These are phyloP conservation scores for Solanum raphanifolium DNA, from an alignment of 257 asterid species.

Conservation along the genomic window DNA sequence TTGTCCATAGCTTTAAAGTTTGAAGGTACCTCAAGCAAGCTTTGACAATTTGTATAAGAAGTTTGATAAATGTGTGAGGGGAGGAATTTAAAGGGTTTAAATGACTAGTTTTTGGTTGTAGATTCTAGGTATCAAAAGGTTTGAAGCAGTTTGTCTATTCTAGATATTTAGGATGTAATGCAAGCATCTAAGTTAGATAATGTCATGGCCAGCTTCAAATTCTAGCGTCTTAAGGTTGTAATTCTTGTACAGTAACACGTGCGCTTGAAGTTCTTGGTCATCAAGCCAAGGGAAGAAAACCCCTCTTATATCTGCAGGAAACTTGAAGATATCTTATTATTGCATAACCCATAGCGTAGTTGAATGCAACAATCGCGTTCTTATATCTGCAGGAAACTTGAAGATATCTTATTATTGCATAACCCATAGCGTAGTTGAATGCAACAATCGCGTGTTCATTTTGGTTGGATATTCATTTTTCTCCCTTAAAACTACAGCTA, in stretches of 20 bases:
- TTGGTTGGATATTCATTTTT: neutral
- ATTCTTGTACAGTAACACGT: neutral
- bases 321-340: neutral
- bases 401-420: neutral
- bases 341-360: neutral
- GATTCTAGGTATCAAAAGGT: neutral
- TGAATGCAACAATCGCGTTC: neutral
- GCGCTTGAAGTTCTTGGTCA: neutral
- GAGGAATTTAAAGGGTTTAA: neutral
- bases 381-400: neutral
- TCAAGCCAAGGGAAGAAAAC: neutral
- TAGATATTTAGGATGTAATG: neutral
- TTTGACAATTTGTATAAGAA: neutral
- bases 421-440: neutral
- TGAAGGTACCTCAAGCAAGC: neutral
- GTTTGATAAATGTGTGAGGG: neutral
- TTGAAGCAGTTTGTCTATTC: neutral
- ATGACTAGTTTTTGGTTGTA: neutral
- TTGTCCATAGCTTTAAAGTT: neutral
- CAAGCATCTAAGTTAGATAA: neutral
- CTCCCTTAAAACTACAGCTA: neutral
- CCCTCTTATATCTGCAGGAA: neutral
- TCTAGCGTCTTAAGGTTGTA: neutral
- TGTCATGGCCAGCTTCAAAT: neutral
- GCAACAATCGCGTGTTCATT: neutral